Conservation (phyloP, 352 stramenopile species). For the Elongisporangium anandrum region DNA sequence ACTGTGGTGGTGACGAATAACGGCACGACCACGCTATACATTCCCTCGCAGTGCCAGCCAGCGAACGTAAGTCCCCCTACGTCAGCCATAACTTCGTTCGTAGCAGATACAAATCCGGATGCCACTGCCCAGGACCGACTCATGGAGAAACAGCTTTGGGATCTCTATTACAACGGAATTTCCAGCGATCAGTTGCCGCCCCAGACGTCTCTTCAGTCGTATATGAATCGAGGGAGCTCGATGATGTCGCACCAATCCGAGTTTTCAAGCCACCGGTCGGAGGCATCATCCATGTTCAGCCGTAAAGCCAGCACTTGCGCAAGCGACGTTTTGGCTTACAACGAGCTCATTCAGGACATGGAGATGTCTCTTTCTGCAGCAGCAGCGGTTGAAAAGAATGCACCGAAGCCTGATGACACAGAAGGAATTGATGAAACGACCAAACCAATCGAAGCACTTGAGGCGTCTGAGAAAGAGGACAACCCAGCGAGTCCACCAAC, state of each 20-base stretch:
- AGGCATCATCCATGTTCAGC: slow-evolving; percentile 29
- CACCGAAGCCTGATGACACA: background rate
- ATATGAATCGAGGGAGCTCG: background rate
- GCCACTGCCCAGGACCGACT: slow-evolving; percentile 19
- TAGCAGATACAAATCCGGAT: slow-evolving; percentile 1
- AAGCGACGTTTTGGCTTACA: slow-evolving; percentile 58
- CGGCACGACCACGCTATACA: slow-evolving; percentile 48
- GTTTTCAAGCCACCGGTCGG: slow-evolving; percentile 16
- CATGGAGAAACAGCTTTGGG: slow-evolving; percentile 54
- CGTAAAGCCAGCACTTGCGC: slow-evolving; percentile 44
- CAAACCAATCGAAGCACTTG: background rate
- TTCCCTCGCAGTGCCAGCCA: slow-evolving; percentile 21
- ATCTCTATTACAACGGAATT: slow-evolving; percentile 58
- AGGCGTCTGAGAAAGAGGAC: background rate
- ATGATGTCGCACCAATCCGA: slow-evolving; percentile 5
- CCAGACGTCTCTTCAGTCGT: background rate
- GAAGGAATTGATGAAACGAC: background rate
- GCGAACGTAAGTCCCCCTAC: background rate
- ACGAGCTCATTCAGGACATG: slow-evolving; percentile 63
- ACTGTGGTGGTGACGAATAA: slow-evolving; percentile 34
- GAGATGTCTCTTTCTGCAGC: slow-evolving; percentile 20
- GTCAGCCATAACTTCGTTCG: slow-evolving; percentile 5
- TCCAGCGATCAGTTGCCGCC: slow-evolving; percentile 19
- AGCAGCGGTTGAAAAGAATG: background rate
- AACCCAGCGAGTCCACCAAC: background rate